Evolutionary conservation across 495 filamentous ascomycete genomes (phyloP).

Genomic region (Pseudotulostoma volvatum): DNA sequence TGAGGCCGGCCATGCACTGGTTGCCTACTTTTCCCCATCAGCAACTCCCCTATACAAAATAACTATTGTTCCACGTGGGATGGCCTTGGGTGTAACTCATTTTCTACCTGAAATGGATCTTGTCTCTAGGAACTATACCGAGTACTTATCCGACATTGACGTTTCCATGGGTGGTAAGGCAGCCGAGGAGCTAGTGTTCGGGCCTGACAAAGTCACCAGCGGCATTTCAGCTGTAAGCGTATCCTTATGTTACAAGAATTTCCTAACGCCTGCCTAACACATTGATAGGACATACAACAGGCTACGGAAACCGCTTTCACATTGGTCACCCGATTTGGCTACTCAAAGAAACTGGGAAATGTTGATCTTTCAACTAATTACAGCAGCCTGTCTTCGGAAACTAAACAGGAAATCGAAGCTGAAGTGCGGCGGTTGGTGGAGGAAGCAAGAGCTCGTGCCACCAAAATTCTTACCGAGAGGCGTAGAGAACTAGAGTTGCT

Average conservation of each 20-base stretch:
- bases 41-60: constrained; percentile 80
- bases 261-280: constrained; percentile 9
- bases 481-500: constrained; percentile 72
- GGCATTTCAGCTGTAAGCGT: constrained; percentile 56
- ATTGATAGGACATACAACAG: constrained; percentile 53
- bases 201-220: constrained; percentile 68
- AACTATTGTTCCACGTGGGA: constrained; percentile 84
- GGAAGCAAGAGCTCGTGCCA: constrained; percentile 60
- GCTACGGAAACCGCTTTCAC: constrained; percentile 67
- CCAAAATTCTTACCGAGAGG: constrained; percentile 48
- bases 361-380: constrained; percentile 72
- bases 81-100: constrained; percentile 68
- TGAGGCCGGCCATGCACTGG: constrained; percentile 88
- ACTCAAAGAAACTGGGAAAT: constrained; percentile 77
- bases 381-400: constrained; percentile 64
- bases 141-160: constrained; percentile 60
- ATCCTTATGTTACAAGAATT: background rate
- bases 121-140: constrained; percentile 54
- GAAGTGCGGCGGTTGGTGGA: constrained; percentile 79
- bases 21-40: constrained; percentile 60
- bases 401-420: constrained; percentile 63
- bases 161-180: constrained; percentile 81
- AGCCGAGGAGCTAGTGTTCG: constrained; percentile 86
- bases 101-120: constrained; percentile 80
- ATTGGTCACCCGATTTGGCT: constrained; percentile 76